Evolutionary conservation across 495 filamentous ascomycete species (phyloP).

Genomic region (Cercophora scortea): DNA sequence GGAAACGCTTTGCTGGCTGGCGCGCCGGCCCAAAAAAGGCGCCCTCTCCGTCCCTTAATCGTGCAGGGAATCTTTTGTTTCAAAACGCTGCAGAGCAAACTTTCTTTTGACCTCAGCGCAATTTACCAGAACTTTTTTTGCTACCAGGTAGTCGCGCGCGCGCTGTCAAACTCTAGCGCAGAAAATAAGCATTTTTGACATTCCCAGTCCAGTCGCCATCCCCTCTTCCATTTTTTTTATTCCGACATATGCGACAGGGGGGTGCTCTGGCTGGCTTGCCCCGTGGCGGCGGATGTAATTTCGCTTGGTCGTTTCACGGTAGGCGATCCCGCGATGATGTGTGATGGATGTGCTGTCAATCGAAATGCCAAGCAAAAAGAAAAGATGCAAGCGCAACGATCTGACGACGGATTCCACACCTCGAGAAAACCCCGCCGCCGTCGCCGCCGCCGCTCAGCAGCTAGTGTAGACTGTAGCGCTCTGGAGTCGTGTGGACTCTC

Average conservation of each 20-base stretch:
- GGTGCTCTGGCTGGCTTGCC: conserved; percentile 1
- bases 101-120: neutral
- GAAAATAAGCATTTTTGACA: neutral
- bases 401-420: neutral
- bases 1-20: no score
- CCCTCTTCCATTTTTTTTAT: conserved; percentile 10
- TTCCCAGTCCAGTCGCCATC: neutral
- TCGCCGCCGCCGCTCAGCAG: neutral
- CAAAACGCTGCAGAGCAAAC: neutral
- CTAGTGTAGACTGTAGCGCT: no score
- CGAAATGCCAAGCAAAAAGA: neutral
- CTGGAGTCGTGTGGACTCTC: no score
- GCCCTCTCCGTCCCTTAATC: no score
- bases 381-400: neutral
- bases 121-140: neutral
- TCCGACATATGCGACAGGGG: conserved; percentile 15
- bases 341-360: conserved; percentile 6
- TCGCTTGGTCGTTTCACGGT: conserved; percentile 23
- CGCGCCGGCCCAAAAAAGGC: no score
- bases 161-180: neutral
- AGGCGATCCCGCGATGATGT: conserved; percentile 4
- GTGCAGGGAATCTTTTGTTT: neutral
- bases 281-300: conserved; percentile 25
- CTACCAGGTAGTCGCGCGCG: neutral
- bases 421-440: neutral